A percentile compares a stretch with the other conserved stretches of the same genome.
phyloP scores from a whole-genome alignment of 2,329 filamentous ascomycete species.

The Fusarium sp. region DNA sequence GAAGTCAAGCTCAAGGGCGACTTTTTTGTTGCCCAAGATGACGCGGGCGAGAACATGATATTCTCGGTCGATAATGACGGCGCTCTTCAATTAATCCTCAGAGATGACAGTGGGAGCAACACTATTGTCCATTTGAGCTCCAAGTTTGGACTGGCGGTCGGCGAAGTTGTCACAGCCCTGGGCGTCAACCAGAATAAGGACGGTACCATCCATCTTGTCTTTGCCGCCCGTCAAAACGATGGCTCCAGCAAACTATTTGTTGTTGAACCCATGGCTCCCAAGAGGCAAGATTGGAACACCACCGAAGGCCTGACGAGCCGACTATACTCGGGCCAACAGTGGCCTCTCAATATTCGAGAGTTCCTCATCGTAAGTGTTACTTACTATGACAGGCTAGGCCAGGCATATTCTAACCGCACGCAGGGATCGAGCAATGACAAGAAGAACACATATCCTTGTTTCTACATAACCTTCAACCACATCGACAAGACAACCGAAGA shows the following conservation, averaged over 20 bases:
- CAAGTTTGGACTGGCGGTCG: neutral
- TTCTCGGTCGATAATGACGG: neutral
- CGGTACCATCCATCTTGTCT: neutral
- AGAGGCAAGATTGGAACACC: neutral
- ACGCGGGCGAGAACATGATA: neutral
- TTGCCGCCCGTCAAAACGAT: neutral
- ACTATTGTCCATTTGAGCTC: neutral
- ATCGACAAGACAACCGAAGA: no score
- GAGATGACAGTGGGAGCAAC: neutral
- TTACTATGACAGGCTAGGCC: no score
- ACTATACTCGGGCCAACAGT: neutral
- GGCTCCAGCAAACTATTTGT: neutral
- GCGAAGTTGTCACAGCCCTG: neutral
- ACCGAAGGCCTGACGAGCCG: neutral
- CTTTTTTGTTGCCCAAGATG: neutral
- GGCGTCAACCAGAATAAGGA: neutral
- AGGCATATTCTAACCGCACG: no score
- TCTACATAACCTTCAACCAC: no score
- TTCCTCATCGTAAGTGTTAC: no score
- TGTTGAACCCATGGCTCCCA: neutral
- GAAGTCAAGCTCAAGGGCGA: neutral
- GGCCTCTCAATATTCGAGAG: neutral
- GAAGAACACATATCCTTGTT: no score
- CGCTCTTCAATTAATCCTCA: neutral
- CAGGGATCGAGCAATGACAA: no score